A percentile compares a stretch with the other conserved stretches of the same genome.
These are phyloP conservation scores for Conoideocrella luteorostrata DNA, from an alignment of 2,329 filamentous ascomycete species.

Conservation along the genomic window DNA sequence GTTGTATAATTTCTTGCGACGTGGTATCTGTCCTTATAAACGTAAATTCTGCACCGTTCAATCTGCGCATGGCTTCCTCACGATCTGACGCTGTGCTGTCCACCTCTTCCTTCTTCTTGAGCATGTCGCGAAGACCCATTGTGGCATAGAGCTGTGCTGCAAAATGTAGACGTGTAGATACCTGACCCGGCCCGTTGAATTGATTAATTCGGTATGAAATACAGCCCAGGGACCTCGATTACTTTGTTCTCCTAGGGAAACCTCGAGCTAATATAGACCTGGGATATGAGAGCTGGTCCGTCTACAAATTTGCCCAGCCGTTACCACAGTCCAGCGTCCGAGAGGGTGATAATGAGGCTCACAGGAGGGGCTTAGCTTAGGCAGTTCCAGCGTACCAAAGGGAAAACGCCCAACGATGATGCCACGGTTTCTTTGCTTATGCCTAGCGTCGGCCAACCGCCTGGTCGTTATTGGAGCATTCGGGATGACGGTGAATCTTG, in stretches of 20 bases:
- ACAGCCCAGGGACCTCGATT: no score
- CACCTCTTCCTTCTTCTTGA: slow-evolving; percentile 47
- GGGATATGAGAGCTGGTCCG: no score
- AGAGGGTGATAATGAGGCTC: no score
- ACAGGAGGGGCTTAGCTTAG: background rate
- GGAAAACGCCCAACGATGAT: background rate
- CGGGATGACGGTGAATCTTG: background rate
- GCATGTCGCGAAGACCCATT: slow-evolving; percentile 47
- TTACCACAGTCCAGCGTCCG: background rate
- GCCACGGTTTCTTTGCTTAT: no score
- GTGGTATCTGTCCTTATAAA: slow-evolving; percentile 81
- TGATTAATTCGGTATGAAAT: no score
- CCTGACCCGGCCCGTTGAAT: no score
- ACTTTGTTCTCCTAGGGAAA: no score
- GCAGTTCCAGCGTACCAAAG: background rate
- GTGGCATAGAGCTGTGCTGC: slow-evolving; percentile 3
- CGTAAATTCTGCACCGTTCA: slow-evolving; percentile 60
- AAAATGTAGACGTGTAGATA: no score
- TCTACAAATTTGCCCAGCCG: no score
- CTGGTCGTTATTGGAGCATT: background rate
- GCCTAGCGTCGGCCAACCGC: background rate
- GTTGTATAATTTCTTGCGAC: slow-evolving; percentile 70
- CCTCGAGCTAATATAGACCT: no score
- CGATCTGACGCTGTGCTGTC: slow-evolving; percentile 27
- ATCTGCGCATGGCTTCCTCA: slow-evolving; percentile 29